Conservation (phyloP, 179 eudicot genomes). For the Sideroxylon spinosum region DNA sequence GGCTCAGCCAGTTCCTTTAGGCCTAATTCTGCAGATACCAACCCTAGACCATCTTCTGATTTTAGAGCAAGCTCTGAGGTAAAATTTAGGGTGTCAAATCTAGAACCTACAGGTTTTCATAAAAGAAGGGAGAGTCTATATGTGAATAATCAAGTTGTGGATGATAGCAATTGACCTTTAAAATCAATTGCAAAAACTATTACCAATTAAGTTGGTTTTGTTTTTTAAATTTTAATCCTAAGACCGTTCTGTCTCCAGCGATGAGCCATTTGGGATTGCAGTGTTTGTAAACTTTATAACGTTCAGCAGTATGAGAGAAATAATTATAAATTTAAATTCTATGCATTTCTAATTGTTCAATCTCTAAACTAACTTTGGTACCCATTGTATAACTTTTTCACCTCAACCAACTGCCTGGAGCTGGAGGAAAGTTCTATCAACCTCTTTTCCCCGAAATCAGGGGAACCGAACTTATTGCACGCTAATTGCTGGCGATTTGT, state of each 20-base stretch:
- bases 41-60: slow-evolving; percentile 54
- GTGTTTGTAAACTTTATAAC: slow-evolving; percentile 9
- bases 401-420: too few relatives aligned
- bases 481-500: too few relatives aligned
- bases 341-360: too few relatives aligned
- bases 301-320: background rate
- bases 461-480: too few relatives aligned
- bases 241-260: background rate
- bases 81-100: slow-evolving; percentile 66
- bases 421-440: too few relatives aligned
- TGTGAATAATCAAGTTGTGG: slow-evolving; percentile 57
- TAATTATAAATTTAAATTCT: background rate
- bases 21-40: slow-evolving; percentile 41
- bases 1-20: slow-evolving; percentile 49
- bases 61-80: slow-evolving; percentile 63
- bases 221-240: background rate
- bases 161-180: slow-evolving; percentile 38
- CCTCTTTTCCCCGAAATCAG: too few relatives aligned
- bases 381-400: background rate
- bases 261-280: background rate
- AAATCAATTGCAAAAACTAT: slow-evolving; percentile 9
- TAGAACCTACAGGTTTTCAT: slow-evolving; percentile 56
- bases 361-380: background rate
- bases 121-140: slow-evolving; percentile 69
- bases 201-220: background rate